phyloP scores from a whole-genome alignment of 306 rosid genomes.

The Cucumis cinereus region DNA sequence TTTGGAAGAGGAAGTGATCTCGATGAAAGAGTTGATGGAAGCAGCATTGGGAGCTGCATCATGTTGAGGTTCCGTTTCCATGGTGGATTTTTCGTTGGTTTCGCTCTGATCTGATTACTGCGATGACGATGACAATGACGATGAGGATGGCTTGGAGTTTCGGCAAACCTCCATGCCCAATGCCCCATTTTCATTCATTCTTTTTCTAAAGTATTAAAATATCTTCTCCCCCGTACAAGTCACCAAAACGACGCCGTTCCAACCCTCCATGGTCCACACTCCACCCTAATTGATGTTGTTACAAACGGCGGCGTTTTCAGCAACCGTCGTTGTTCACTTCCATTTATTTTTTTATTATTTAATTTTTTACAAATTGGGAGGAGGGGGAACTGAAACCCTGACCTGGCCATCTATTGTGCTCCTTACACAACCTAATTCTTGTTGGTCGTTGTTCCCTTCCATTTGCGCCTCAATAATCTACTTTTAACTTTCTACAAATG shows the following conservation, averaged over 20 bases:
- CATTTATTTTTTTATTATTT: no score
- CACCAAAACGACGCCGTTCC: not conserved
- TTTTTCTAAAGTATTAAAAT: not conserved
- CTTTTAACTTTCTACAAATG: no score
- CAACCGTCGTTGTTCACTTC: not conserved
- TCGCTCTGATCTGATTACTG: not conserved
- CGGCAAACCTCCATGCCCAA: not conserved
- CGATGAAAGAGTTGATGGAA: slow-evolving; percentile 54
- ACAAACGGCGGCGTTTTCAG: not conserved
- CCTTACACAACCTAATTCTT: no score
- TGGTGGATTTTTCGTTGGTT: not conserved
- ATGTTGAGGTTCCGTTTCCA: slow-evolving; percentile 19
- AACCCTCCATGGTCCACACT: not conserved
- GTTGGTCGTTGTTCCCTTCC: no score
- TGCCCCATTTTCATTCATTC: not conserved
- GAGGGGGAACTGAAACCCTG: no score
- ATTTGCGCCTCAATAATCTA: no score
- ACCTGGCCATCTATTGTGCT: no score
- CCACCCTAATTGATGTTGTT: not conserved
- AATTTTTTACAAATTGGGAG: no score
- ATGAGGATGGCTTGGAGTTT: not conserved
- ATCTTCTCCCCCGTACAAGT: not conserved
- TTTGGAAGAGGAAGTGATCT: slow-evolving; percentile 61
- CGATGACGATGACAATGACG: not conserved
- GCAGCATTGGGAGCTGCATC: slow-evolving; percentile 15